phyloP scores from a whole-genome alignment of 805 yeast species.

The Pichia exigua region DNA sequence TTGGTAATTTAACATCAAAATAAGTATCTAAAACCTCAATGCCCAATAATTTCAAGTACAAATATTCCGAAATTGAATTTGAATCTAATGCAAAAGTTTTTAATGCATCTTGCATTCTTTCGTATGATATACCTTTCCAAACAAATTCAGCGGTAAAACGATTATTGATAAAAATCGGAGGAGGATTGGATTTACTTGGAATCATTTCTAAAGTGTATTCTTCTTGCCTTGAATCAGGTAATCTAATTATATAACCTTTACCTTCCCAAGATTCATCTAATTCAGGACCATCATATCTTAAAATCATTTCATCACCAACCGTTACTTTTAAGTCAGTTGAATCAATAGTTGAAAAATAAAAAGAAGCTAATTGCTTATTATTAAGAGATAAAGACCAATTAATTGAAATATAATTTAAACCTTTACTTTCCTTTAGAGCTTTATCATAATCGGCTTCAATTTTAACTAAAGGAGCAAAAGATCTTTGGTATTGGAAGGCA shows the following conservation, averaged over 20 bases:
- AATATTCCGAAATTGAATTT: slow-evolving; percentile 60
- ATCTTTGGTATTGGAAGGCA: slow-evolving; percentile 77
- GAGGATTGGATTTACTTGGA: slow-evolving; percentile 35
- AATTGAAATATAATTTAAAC: slow-evolving; percentile 62
- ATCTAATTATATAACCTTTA: slow-evolving; percentile 59
- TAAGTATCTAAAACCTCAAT: slow-evolving; percentile 61
- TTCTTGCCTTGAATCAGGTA: slow-evolving; percentile 61
- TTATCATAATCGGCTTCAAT: slow-evolving; percentile 77
- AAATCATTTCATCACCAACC: slow-evolving; percentile 75
- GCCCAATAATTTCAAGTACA: slow-evolving; percentile 75
- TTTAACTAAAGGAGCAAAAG: slow-evolving; percentile 77
- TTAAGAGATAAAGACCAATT: slow-evolving; percentile 67
- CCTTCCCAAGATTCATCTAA: slow-evolving; percentile 61
- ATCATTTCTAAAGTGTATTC: slow-evolving; percentile 65
- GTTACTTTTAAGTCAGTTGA: slow-evolving; percentile 58
- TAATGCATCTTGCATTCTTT: slow-evolving; percentile 77
- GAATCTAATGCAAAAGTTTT: slow-evolving; percentile 61
- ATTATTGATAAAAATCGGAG: slow-evolving; percentile 52
- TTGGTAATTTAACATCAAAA: slow-evolving; percentile 56
- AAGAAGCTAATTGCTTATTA: slow-evolving; percentile 60
- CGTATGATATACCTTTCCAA: slow-evolving; percentile 82
- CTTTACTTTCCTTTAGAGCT: slow-evolving; percentile 66
- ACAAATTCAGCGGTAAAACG: slow-evolving; percentile 81
- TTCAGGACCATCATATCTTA: slow-evolving; percentile 51
- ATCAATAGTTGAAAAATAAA: slow-evolving; percentile 62